Base-by-base conservation (phyloP, 306 rosid species). In the Lotus japonicus region DNA sequence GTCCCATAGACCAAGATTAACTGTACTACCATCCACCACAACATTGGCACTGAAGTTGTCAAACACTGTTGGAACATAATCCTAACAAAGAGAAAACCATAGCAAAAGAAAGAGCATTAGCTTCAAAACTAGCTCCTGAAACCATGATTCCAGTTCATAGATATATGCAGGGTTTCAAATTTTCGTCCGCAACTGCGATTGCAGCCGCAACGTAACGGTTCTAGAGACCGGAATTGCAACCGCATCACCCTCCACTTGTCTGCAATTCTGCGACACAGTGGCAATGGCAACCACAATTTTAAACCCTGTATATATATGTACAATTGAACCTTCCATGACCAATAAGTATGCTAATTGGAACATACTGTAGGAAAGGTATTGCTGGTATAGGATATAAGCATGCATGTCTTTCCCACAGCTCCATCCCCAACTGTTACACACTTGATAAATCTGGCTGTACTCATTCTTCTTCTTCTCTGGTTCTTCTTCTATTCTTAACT, bases 351-450 rank as follows among this genome's bases (percentile, higher is more conserved):
- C 1, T 31, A 5, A 31, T 31, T 51, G 57, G 57, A 64, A 72
- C 88, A 14, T 81, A 92, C 97, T 6, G 96, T 89, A 19, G 97
- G 97, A 73, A 92, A 92, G 19, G 95, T 87, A 23, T 92, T 92
- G 88, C 97, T 91, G 35, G 97, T 90, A 66, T 90, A 91, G 28
- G 97, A 91, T 59, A 91, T 91, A 15, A 91, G 97, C 97, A 92
- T 89, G 84, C 97, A 89, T n/a, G 97, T 92, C 51, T 92, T 92
- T 49, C 97, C 97, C 13, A 92, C 97, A 19, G 97, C 97, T 14
- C 97, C 97, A 84, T 92, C 97, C 2, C 97, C 97, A 33, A 92
- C 97, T 2, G 97, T 92, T 9, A 92, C 96, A 74, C 97, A 92
- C 80, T 92, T 92, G 87, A 92, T 87, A 80, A 92, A 92, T 73